Evolutionary conservation across 345 rosid species (phyloP), one percentile per base, ranked within the genome.

Genomic region (Populus simonii): DNA sequence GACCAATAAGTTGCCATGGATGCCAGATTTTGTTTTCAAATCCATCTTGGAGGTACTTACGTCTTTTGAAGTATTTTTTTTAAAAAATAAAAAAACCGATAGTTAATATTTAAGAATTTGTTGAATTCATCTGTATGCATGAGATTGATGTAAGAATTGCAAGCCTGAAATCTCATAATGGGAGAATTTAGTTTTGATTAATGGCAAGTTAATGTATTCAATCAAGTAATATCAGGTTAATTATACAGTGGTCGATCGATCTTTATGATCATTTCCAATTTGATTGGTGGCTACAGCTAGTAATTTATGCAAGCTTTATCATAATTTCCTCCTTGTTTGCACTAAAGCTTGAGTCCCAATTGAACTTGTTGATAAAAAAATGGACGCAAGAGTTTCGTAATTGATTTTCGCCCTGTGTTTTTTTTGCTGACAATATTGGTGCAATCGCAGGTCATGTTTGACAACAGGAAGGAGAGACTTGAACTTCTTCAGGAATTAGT

Each of bases 391-490:
- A 20, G 8, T 20, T 23, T 3, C 31, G 25, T 59, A 7, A 18
- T 11, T 8, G 66, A 7, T 25, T 59, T 59, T 7, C 2, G 25
- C 66, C 23, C 25, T 59, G 22, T 59, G 66, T 33, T 33, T 0
- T 4, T 33, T 33, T 5, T 33, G 47, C 13, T 10, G 47, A 11
- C 18, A 15, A 63, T 63, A n/a, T n/a, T 35, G 43, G 33, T 66
- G 39, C 8, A 15, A 47, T 15, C 53, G 68, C 67, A 78, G 81
- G 66, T 65, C 27, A 4, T 35, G 71, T 78, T 53, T 18, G 67
- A 47, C 6, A 29, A 49, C 18, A 78, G 76, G 77, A 78, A 78
- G 67, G 81, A 78, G 9, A 78, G 72, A 65, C 57, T 5, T 35
- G 72, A 78, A 53, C 66, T 78, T 72, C 41, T 78, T 8, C 41